Base-by-base conservation (phyloP, 2,329 filamentous ascomycete species). In the Didymellaceae sp. region DNA sequence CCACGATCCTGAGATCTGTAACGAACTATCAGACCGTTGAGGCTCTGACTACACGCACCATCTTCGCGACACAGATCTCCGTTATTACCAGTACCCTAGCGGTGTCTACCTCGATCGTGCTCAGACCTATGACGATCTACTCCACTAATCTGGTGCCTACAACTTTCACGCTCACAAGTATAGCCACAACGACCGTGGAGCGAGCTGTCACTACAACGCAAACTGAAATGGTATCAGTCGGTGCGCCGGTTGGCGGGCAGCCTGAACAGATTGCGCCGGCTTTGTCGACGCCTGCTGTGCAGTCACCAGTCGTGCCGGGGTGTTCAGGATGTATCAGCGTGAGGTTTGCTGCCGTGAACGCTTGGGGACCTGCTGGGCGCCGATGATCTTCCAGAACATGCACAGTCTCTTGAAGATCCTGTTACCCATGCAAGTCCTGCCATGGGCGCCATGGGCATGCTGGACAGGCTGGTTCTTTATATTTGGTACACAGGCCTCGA, bases 101-200 rank as follows among this genome's bases (percentile, higher is more conserved):
- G 5, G 8, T 22, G 3, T 28, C 34, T 1, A 45, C 47, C 8
- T 45, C 47, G 7, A 9, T 51, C 18, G 34, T 51, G n/a, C 24
- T 51, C n/a, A 40, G 5, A 28, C 34, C 41, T 0, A 51, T 35
- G 10, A 51, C 40, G n/a, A 30, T 51, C n/a, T 43, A 51, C 30
- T 51, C 47, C 5, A 45, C 21, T 1, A 37, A 40, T 11, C 5
- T 39, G 3, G 22, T 50, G 3, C 40, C 46, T 1, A 39, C 40
- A 8, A 44, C 40, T 4, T 18, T 44, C 7, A 45, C 41, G 9
- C 11, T 40, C 10, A 51, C 35, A 7, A 34, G 21, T 6, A 45
- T 41, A 13, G 11, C 28, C 3, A n/a, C 30, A n/a, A 40, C 16
- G 11, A 6, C 33, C 5, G 9, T 43, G 1, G 34, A 51, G n/a